phyloP scores from a whole-genome alignment of 2,329 filamentous ascomycete genomes.

The Fonsecaea monophora region DNA sequence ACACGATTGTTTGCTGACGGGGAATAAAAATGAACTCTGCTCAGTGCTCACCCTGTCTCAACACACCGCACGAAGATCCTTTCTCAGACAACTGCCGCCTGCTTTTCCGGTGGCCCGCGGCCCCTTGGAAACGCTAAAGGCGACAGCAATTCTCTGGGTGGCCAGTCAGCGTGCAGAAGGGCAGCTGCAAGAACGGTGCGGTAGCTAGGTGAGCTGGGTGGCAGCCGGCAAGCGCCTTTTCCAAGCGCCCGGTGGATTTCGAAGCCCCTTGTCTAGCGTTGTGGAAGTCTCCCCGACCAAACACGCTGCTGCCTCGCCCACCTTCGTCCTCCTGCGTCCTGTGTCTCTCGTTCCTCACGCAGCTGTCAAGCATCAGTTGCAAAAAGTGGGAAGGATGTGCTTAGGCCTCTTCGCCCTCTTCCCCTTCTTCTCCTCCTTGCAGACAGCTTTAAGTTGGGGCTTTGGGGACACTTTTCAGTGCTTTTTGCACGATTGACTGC shows the following conservation, averaged over 20 bases:
- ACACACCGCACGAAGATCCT: slow-evolving; percentile 7
- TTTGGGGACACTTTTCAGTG: not conserved
- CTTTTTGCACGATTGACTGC: not conserved
- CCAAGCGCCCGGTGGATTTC: slow-evolving; percentile 23
- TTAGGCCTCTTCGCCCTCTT: slow-evolving; percentile 4
- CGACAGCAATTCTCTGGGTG: slow-evolving; percentile 12
- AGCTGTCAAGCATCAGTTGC: slow-evolving; percentile 11
- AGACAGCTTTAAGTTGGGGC: slow-evolving; percentile 6
- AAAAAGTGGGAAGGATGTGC: slow-evolving; percentile 11
- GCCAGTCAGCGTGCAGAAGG: slow-evolving; percentile 18
- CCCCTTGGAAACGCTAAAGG: slow-evolving; percentile 17
- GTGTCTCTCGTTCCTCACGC: slow-evolving; percentile 15
- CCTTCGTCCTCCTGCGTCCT: not conserved
- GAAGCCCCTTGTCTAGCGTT: slow-evolving; percentile 3
- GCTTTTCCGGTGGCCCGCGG: slow-evolving; percentile 18
- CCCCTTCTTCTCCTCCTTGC: not conserved
- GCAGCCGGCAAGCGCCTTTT: slow-evolving; percentile 27
- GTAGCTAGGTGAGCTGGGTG: slow-evolving; percentile 8
- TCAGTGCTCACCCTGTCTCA: not conserved
- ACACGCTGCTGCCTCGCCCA: slow-evolving; percentile 1
- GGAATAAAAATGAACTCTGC: not conserved
- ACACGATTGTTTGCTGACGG: not conserved
- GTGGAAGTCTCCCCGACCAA: slow-evolving; percentile 15
- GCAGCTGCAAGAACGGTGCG: slow-evolving; percentile 17
- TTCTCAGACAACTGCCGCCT: slow-evolving; percentile 22